Evolutionary conservation across 257 asterid genomes (phyloP).

Genomic region (Gardenia jasminoides): DNA sequence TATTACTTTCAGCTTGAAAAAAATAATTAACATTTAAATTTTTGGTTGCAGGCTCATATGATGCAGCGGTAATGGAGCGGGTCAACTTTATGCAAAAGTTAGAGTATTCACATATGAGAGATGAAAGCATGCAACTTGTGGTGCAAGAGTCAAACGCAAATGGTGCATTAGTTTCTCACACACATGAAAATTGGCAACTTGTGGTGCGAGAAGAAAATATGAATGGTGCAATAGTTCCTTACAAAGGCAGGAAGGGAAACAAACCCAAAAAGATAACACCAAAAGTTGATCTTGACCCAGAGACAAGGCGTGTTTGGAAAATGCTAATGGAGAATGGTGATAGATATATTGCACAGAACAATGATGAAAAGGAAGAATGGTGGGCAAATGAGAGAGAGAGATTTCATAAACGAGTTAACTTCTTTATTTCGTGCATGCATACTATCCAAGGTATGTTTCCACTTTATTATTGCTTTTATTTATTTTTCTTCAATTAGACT

Average conservation of each 20-base stretch:
- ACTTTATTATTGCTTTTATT: background rate
- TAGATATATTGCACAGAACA: slow-evolving; percentile 18
- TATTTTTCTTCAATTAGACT: background rate
- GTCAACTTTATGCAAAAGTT: slow-evolving; percentile 17
- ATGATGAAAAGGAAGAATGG: slow-evolving; percentile 23
- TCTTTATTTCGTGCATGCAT: slow-evolving; percentile 37
- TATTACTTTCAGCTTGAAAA: background rate
- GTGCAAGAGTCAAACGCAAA: slow-evolving; percentile 9
- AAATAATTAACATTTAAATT: background rate
- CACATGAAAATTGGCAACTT: slow-evolving; percentile 14
- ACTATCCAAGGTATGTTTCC: slow-evolving; percentile 38
- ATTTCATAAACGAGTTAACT: slow-evolving; percentile 17
- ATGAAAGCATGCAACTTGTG: slow-evolving; percentile 27
- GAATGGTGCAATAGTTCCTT: slow-evolving; percentile 20
- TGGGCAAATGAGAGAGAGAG: slow-evolving; percentile 30
- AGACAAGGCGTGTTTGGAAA: slow-evolving; percentile 33
- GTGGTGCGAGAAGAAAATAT: slow-evolving; percentile 20
- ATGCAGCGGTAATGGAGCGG: background rate
- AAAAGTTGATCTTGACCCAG: slow-evolving; percentile 40
- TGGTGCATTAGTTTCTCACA: slow-evolving; percentile 22
- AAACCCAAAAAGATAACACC: slow-evolving; percentile 23
- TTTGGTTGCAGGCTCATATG: background rate
- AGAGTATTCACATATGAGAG: slow-evolving; percentile 15
- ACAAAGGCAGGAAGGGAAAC: slow-evolving; percentile 7
- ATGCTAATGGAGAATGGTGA: slow-evolving; percentile 25